Evolutionary conservation across 2,329 filamentous ascomycete species (phyloP).

Genomic region (Pyrenochaeta sp.): DNA sequence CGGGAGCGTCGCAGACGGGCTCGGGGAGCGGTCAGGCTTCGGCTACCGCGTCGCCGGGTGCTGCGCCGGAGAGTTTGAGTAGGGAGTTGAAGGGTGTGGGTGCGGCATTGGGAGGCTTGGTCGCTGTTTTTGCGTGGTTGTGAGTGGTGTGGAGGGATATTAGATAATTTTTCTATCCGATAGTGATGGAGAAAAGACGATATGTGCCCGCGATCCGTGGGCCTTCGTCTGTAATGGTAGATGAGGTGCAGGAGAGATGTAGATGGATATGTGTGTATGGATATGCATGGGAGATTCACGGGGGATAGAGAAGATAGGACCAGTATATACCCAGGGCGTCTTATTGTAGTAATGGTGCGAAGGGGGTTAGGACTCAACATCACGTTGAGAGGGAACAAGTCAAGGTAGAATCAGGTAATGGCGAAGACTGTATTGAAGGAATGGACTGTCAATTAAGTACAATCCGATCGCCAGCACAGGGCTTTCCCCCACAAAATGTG

Average conservation of each 20-base stretch:
- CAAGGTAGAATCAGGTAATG: slow-evolving; percentile 1
- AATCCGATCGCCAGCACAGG: slow-evolving; percentile 85
- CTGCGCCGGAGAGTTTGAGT: slow-evolving; percentile 25
- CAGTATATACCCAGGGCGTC: slow-evolving; percentile 1
- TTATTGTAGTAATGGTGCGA: background rate
- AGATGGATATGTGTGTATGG: background rate
- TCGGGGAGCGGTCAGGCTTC: slow-evolving; percentile 12
- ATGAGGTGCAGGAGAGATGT: background rate
- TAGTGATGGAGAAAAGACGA: background rate
- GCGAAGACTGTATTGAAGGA: slow-evolving; percentile 39
- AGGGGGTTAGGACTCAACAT: background rate
- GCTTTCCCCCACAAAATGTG: slow-evolving; percentile 88
- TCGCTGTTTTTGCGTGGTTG: slow-evolving; percentile 36
- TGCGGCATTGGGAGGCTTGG: slow-evolving; percentile 25
- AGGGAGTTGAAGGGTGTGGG: slow-evolving; percentile 32
- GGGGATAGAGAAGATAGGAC: background rate
- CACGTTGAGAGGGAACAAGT: background rate
- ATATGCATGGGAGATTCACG: background rate
- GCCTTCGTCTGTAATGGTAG: background rate
- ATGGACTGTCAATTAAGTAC: slow-evolving; percentile 85
- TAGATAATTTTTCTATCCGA: background rate
- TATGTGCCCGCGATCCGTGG: background rate
- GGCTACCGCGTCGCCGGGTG: slow-evolving; percentile 21
- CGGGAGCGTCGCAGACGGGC: slow-evolving; percentile 1
- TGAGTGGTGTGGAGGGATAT: slow-evolving; percentile 1